A percentile compares a stretch with the other conserved stretches of the same genome.
These are phyloP conservation scores for Aegilops tauschii DNA, from an alignment of 176 grass and related monocot genomes.

Conservation along the genomic window DNA sequence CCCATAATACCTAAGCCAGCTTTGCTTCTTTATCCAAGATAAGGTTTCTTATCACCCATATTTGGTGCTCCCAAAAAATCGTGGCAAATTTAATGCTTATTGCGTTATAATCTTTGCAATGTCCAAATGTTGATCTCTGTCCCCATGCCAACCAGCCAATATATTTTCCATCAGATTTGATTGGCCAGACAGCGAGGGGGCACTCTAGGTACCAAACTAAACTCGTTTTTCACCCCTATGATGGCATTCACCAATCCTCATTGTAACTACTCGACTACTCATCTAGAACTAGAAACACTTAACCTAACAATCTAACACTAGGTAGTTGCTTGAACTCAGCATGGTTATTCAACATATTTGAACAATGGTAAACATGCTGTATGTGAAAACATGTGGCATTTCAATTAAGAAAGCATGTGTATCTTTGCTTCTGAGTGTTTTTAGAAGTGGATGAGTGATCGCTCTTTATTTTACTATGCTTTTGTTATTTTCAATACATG, in stretches of 20 bases:
- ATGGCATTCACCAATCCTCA: neutral
- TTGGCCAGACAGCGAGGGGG: neutral
- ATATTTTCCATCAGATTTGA: neutral
- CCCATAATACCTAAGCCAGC: no score
- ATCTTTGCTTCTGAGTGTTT: neutral
- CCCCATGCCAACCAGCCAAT: neutral
- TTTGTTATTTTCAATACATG: neutral
- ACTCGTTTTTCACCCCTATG: neutral
- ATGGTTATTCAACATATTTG: neutral
- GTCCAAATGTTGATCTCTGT: neutral
- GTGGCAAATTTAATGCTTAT: neutral
- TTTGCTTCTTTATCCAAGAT: no score
- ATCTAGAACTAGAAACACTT: neutral
- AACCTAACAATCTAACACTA: neutral
- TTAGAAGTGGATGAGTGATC: neutral
- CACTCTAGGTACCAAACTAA: neutral
- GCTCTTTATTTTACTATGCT: neutral
- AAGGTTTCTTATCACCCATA: neutral
- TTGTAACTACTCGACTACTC: neutral
- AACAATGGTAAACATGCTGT: neutral
- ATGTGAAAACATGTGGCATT: neutral
- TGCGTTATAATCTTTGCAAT: neutral
- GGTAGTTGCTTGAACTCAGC: neutral
- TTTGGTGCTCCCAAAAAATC: neutral
- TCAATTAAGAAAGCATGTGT: neutral